Evolutionary conservation across 768 basidiomycete species (phyloP).

Genomic region (Suillus decipiens): DNA sequence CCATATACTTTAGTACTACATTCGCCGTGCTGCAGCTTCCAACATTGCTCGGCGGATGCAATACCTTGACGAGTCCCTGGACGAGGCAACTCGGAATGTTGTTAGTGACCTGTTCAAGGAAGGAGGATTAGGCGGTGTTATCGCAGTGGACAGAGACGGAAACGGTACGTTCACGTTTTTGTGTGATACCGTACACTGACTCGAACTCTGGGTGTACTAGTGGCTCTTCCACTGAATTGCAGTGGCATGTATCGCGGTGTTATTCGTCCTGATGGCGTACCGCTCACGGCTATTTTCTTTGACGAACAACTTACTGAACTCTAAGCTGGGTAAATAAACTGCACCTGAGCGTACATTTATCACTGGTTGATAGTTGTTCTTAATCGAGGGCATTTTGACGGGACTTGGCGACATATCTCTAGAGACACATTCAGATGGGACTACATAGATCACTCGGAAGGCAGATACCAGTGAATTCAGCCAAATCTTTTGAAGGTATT

Average conservation of each 20-base stretch:
- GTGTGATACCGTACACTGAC: background rate
- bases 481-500: background rate
- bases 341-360: background rate
- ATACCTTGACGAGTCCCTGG: constrained; percentile 56
- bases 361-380: background rate
- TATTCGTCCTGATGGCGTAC: constrained; percentile 64
- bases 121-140: constrained; percentile 74
- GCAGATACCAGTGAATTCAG: background rate
- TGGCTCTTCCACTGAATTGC: constrained; percentile 74
- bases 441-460: background rate
- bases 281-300: constrained; percentile 75
- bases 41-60: constrained; percentile 69
- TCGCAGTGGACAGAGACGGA: constrained; percentile 70
- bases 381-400: background rate
- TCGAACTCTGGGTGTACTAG: constrained; percentile 36
- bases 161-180: constrained; percentile 48
- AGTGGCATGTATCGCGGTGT: constrained; percentile 84
- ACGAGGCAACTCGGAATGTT: constrained; percentile 53
- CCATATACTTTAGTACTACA: constrained; percentile 60
- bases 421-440: background rate
- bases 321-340: constrained; percentile 5
- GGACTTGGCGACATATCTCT: background rate
- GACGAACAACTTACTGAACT: constrained; percentile 53
- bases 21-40: constrained; percentile 65
- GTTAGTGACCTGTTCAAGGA: constrained; percentile 58